These are phyloP conservation scores for Wickerhamiella spandovensis DNA, from an alignment of 805 yeast species.

Conservation along the genomic window DNA sequence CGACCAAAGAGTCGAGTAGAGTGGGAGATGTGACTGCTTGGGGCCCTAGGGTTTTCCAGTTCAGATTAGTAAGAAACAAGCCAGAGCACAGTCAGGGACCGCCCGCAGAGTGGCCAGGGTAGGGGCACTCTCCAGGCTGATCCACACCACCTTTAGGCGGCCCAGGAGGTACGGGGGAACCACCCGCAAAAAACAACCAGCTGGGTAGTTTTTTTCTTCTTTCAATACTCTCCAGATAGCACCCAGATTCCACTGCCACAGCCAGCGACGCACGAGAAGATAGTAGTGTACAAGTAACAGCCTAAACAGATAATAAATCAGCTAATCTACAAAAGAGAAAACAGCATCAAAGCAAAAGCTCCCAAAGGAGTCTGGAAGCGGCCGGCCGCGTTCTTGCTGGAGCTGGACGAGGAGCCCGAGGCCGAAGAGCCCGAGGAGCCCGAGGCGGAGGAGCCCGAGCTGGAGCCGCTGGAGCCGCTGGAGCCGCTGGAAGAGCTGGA, in stretches of 20 bases:
- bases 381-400: neutral
- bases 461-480: constrained; percentile 4
- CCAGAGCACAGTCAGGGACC: neutral
- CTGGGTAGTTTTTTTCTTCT: too few relatives aligned
- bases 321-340: neutral
- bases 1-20: constrained; percentile 1
- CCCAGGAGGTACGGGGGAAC: too few relatives aligned
- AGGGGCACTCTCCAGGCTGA: too few relatives aligned
- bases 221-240: too few relatives aligned
- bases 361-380: neutral
- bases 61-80: neutral
- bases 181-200: too few relatives aligned
- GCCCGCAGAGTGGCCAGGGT: too few relatives aligned
- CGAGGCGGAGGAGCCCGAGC: constrained; percentile 10
- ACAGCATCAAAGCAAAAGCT: neutral
- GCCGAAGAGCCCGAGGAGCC: neutral
- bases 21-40: constrained; percentile 1
- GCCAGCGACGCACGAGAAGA: too few relatives aligned
- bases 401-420: neutral
- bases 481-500: constrained; percentile 1
- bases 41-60: neutral
- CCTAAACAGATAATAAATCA: neutral
- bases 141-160: too few relatives aligned
- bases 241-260: too few relatives aligned
- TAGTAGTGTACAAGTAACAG: too few relatives aligned